Percentiles rank a stretch among this genome's conserved stretches.
phyloP scores from a whole-genome alignment of 2,329 filamentous ascomycete species.

The Botrytis hyacinthi region DNA sequence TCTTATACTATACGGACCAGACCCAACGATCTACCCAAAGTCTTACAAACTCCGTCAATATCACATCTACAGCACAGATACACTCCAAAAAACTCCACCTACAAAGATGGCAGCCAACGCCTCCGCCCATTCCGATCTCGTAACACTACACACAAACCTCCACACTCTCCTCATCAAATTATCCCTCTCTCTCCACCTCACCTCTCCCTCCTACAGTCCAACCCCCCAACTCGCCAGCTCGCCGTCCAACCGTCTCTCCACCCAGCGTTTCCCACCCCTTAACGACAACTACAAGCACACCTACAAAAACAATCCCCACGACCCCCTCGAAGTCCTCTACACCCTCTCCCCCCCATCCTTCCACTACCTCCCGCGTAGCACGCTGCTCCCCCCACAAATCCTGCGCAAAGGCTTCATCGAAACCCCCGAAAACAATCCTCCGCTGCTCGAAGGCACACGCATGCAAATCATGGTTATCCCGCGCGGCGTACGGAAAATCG shows the following conservation, averaged over 20 bases:
- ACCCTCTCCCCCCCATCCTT: constrained; percentile 24
- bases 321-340: constrained; percentile 27
- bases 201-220: background rate
- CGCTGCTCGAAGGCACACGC: constrained; percentile 26
- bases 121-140: constrained; percentile 1
- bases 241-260: background rate
- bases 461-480: constrained; percentile 26
- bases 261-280: background rate
- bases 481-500: constrained; percentile 18
- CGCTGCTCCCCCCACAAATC: constrained; percentile 16
- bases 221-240: no score
- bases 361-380: constrained; percentile 19
- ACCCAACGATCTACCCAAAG: background rate
- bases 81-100: background rate
- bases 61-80: background rate
- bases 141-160: background rate
- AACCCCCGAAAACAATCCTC: constrained; percentile 22
- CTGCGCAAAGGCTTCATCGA: constrained; percentile 14
- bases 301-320: background rate
- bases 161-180: background rate
- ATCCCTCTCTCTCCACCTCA: background rate
- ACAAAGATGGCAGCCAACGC: constrained; percentile 4
- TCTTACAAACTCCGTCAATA: background rate
- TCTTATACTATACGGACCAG: background rate
- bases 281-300: no score